Conservation (phyloP, 2,329 filamentous ascomycete species). For the Dryadomyces quercivorus region DNA sequence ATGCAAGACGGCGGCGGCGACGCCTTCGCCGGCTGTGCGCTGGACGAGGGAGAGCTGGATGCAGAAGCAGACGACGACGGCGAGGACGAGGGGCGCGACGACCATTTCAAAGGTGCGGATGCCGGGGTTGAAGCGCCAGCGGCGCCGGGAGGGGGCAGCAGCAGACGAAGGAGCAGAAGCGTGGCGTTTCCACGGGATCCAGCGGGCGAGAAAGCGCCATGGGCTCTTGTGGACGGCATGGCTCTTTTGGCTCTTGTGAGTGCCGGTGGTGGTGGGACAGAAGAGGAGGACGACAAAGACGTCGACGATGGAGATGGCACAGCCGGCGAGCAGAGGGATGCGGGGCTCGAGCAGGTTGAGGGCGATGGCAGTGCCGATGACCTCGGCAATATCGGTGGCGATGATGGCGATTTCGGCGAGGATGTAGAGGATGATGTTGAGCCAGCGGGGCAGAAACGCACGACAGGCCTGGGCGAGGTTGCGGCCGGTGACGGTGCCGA, state of each 20-base stretch:
- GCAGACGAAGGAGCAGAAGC: background rate
- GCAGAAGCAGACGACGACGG: constrained; percentile 58
- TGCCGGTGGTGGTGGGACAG: constrained; percentile 36
- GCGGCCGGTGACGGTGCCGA: constrained; percentile 56
- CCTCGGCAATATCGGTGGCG: constrained; percentile 60
- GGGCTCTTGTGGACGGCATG: background rate
- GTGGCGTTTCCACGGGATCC: background rate
- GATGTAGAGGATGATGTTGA: constrained; percentile 48
- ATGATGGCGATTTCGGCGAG: constrained; percentile 55
- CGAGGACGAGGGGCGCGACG: constrained; percentile 51
- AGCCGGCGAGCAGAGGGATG: constrained; percentile 55
- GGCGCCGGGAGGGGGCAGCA: too few relatives aligned
- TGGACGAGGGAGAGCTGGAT: constrained; percentile 54
- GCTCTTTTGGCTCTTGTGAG: background rate
- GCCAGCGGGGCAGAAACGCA: constrained; percentile 51
- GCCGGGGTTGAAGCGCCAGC: constrained; percentile 32
- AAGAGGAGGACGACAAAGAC: constrained; percentile 57
- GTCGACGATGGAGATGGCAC: constrained; percentile 55
- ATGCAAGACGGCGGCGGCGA: constrained; percentile 49
- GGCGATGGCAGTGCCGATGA: constrained; percentile 60
- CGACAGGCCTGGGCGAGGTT: constrained; percentile 56
- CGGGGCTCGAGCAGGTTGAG: constrained; percentile 52
- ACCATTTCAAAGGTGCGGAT: constrained; percentile 53
- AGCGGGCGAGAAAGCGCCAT: background rate
- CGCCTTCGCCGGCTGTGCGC: constrained; percentile 34